Evolutionary conservation across 2,329 filamentous ascomycete genomes (phyloP), one percentile per base, ranked within the genome.

Genomic region (Dothistroma septosporum): DNA sequence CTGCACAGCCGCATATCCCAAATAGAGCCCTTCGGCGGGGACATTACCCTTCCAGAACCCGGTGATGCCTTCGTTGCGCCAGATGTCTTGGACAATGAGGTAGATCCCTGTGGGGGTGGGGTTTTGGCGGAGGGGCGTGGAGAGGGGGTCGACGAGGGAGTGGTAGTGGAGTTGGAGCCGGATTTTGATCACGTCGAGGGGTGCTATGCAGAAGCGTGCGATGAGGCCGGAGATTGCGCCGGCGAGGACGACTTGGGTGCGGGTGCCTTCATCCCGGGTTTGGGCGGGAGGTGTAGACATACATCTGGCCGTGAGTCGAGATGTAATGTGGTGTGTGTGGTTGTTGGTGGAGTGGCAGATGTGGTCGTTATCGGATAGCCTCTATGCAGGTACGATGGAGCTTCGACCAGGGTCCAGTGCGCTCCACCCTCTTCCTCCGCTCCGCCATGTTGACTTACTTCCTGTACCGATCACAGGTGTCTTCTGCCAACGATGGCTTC

Each of bases 101-200:
- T 61, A 58, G 10, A 73, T 67, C 33, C 70, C 71, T 11, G 64
- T 59, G 4, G 71, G 65, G 12, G 62, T 64, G 12, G n/a, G 3
- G 5, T 14, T 4, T 1, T 24, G n/a, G 22, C 64, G 60, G 12
- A 35, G 50, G 2, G 28, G 57, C 10, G 47, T 37, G 49, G 58
- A 83, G 10, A 86, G 76, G 1, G 91, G 89, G 71, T 93, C 88
- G 69, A 88, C 88, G 62, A 90, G 84, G 53, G 91, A 92, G 78
- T 95, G 89, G 49, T 90, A 85, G 76, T 97, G 94, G 19, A 99
- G 86, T 75, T 99, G 94, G 50, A 97, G 87, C 52, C 94, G 90
- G 77, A 99, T 99, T 81, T 99, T 97, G 78, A 97, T 87, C 64
- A 99, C 94, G 76, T 99, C 94, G 67, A 99, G 89, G 57, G 94